Evolutionary conservation across 2,329 filamentous ascomycete species (phyloP), one percentile per base, ranked within the genome.

Genomic region (Macrophomina pseudophaseolina): DNA sequence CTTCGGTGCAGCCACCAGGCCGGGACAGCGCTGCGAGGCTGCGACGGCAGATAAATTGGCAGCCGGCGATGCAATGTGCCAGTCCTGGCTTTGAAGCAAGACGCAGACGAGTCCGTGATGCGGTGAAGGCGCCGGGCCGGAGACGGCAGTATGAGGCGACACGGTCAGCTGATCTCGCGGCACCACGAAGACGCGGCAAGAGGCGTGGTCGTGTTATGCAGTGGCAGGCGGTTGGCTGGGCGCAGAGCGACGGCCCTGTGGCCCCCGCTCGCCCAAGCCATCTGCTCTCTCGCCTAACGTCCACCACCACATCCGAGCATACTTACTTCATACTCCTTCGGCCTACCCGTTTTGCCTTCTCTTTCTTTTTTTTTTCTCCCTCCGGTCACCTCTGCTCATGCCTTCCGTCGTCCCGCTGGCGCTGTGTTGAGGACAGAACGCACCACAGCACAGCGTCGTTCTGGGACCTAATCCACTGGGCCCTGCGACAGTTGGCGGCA

Each of bases 131-230:
- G 23, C 23, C 23, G 23, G 23, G 23, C 23, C 23, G 23, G 23
- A 23, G 1, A 23, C 23, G 23, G 23, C 23, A 23, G 23, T 2
- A 23, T 23, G 4, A 33, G 11, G 12, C 23, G 40, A 18, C 40
- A 32, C 23, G 40, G 23, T 60, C 56, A 60, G 40, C 28, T 60
- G 56, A 60, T 48, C 4, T 8, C 56, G 56, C 56, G 56, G 40
- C 16, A 23, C 16, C 16, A 9, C 14, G 38, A 12, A 23, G 35
- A 58, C 54, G 54, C 54, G 54, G 32, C 2, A 1, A 5, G 18
- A 23, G 7, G 1, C 8, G 23, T n/a, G n/a, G 12, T 9, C 53
- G 23, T 58, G 40, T 58, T 42, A 16, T 35, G 32, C 11, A 18
- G 51, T 9, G 18, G 23, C 18, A 23, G 18, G 23, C 48, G 18